These are phyloP conservation scores for Mycena chlorophos DNA, from an alignment of 768 basidiomycete species.

Conservation along the genomic window DNA sequence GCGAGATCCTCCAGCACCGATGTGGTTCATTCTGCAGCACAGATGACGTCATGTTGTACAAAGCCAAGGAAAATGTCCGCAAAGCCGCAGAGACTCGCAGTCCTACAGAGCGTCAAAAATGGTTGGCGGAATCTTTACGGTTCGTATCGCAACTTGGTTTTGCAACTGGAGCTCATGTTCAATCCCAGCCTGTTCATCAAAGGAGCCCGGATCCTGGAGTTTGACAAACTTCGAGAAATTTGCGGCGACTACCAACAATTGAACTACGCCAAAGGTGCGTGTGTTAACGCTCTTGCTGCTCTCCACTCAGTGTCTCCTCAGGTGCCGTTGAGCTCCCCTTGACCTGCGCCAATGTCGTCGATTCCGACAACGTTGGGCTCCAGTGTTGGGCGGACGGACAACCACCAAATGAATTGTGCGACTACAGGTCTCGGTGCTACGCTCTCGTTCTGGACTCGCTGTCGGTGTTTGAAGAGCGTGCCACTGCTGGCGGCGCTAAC, in stretches of 20 bases:
- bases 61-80: constrained; percentile 92
- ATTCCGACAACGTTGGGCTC: constrained; percentile 71
- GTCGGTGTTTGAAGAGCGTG: constrained; percentile 70
- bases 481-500: constrained; percentile 25
- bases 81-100: constrained; percentile 83
- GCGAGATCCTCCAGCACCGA: constrained; percentile 88
- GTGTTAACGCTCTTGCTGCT: not conserved
- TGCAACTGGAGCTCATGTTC: constrained; percentile 11
- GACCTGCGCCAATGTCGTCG: constrained; percentile 75
- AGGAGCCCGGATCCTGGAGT: constrained; percentile 80
- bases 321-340: constrained; percentile 87
- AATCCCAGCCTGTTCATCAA: constrained; percentile 76
- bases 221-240: constrained; percentile 83
- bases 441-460: constrained; percentile 82
- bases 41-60: constrained; percentile 97
- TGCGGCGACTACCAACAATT: constrained; percentile 87
- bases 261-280: constrained; percentile 74
- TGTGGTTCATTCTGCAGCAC: constrained; percentile 98
- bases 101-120: constrained; percentile 71
- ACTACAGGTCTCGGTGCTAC: constrained; percentile 74
- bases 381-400: constrained; percentile 75
- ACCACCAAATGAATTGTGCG: constrained; percentile 53
- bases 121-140: constrained; percentile 86
- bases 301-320: constrained; percentile 28
- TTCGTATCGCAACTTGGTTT: constrained; percentile 33